Evolutionary conservation across 2,329 filamentous ascomycete genomes (phyloP).

Genomic region (Alternaria sp.): DNA sequence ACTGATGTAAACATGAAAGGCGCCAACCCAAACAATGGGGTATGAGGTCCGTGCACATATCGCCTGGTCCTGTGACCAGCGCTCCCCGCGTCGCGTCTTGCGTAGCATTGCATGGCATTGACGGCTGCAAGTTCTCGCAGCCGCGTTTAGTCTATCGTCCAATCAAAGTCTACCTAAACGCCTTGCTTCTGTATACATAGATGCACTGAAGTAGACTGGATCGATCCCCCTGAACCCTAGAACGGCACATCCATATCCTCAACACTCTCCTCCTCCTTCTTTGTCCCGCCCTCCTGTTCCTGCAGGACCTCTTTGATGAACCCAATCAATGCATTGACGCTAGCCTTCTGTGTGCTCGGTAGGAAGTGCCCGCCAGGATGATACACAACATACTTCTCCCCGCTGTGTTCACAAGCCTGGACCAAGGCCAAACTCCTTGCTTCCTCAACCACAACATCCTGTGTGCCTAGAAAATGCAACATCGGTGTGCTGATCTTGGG

Average conservation of each 20-base stretch:
- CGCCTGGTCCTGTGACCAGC: conserved; percentile 12
- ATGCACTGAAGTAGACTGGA: background rate
- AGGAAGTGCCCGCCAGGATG: conserved; percentile 93
- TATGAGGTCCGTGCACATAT: conserved; percentile 7
- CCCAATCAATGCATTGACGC: conserved; percentile 75
- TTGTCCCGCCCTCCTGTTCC: conserved; percentile 36
- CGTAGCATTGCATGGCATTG: background rate
- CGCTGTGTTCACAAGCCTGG: conserved; percentile 66
- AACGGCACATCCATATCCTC: conserved; percentile 76
- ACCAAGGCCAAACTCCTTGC: conserved; percentile 71
- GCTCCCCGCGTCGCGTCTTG: conserved; percentile 1
- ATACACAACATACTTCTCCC: conserved; percentile 63
- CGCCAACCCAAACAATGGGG: conserved; percentile 22
- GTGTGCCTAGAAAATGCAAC: conserved; percentile 80
- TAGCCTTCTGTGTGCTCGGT: conserved; percentile 78
- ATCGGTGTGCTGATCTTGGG: conserved; percentile 79
- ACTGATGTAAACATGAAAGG: conserved; percentile 20
- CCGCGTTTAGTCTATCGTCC: background rate
- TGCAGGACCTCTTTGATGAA: conserved; percentile 70
- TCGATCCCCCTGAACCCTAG: conserved; percentile 41
- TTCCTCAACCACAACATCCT: conserved; percentile 91
- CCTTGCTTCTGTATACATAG: background rate
- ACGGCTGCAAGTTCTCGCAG: background rate
- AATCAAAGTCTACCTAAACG: background rate
- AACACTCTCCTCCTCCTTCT: conserved; percentile 62